phyloP scores from a whole-genome alignment of 148 eudicot genomes.

The Arctostaphylos glauca region DNA sequence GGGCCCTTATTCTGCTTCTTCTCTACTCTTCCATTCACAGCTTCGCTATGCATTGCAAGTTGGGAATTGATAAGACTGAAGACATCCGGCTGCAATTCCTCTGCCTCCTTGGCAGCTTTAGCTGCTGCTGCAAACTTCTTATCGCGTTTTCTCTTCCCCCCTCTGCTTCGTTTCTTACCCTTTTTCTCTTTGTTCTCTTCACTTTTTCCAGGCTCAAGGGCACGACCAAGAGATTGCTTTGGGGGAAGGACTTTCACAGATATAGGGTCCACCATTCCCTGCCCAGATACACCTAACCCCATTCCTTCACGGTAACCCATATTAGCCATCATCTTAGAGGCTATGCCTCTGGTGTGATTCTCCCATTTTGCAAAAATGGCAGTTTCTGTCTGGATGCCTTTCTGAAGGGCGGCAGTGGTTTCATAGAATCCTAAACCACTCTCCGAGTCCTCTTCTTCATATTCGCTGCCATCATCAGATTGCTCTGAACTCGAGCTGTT shows the following conservation, averaged over 20 bases:
- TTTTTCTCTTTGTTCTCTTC: slow-evolving; percentile 30
- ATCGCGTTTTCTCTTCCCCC: slow-evolving; percentile 91
- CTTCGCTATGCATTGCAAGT: slow-evolving; percentile 58
- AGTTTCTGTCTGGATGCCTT: slow-evolving; percentile 86
- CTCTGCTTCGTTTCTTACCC: slow-evolving; percentile 74
- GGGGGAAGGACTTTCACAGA: slow-evolving; percentile 77
- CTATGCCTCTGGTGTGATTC: slow-evolving; percentile 95
- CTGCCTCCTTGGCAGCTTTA: slow-evolving; percentile 57
- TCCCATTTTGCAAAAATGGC: slow-evolving; percentile 93
- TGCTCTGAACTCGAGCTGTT: slow-evolving; percentile 44
- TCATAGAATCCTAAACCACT: slow-evolving; percentile 79
- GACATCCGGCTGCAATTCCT: slow-evolving; percentile 67
- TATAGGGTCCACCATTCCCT: slow-evolving; percentile 81
- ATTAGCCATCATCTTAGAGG: slow-evolving; percentile 95
- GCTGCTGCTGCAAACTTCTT: slow-evolving; percentile 74
- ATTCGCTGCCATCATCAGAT: slow-evolving; percentile 53
- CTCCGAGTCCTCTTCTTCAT: slow-evolving; percentile 51
- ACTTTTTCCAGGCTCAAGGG: slow-evolving; percentile 36
- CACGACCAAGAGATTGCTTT: slow-evolving; percentile 85
- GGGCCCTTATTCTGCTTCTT: slow-evolving; percentile 40
- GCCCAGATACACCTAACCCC: slow-evolving; percentile 85
- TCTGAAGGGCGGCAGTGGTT: slow-evolving; percentile 54
- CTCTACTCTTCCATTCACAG: slow-evolving; percentile 29
- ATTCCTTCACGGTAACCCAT: slow-evolving; percentile 98
- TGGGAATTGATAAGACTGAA: slow-evolving; percentile 85